Conservation (phyloP, 345 rosid species). For the Kernera saxatilis region DNA sequence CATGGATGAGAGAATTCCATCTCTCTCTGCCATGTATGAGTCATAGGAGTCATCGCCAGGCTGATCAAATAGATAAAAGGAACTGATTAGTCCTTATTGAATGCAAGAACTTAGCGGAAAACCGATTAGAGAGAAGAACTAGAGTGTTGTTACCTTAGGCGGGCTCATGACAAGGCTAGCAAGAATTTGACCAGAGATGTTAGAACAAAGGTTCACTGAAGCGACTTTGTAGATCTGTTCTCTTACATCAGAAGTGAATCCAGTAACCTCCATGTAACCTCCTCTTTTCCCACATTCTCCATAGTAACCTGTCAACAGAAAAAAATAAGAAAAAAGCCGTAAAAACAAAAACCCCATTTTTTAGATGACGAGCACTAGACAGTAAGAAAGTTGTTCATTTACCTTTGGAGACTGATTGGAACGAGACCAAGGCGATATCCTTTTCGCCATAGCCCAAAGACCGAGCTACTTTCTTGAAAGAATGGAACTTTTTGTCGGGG, state of each 20-base stretch:
- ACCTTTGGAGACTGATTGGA: conserved; percentile 93
- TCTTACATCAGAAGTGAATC: conserved; percentile 60
- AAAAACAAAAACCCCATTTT: not conserved
- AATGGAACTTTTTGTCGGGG: conserved; percentile 76
- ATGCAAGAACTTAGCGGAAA: not conserved
- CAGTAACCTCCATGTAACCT: conserved; percentile 94
- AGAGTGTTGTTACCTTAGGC: conserved; percentile 54
- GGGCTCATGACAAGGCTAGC: conserved; percentile 97
- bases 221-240: conserved; percentile 92
- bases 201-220: conserved; percentile 86
- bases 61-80: conserved; percentile 31
- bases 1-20: conserved; percentile 75
- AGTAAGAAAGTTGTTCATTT: not conserved
- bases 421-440: conserved; percentile 66
- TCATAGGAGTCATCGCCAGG: conserved; percentile 84
- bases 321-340: not conserved
- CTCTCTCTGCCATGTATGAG: conserved; percentile 64
- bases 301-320: conserved; percentile 51
- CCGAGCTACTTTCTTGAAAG: conserved; percentile 79
- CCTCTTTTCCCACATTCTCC: conserved; percentile 98
- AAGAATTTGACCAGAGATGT: conserved; percentile 88
- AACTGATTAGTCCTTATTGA: not conserved
- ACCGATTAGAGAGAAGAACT: not conserved
- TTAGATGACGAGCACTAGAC: not conserved
- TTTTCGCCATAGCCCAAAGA: conserved; percentile 70